Conservation (phyloP, 352 stramenopile genomes). For the Pythium coloratum region DNA sequence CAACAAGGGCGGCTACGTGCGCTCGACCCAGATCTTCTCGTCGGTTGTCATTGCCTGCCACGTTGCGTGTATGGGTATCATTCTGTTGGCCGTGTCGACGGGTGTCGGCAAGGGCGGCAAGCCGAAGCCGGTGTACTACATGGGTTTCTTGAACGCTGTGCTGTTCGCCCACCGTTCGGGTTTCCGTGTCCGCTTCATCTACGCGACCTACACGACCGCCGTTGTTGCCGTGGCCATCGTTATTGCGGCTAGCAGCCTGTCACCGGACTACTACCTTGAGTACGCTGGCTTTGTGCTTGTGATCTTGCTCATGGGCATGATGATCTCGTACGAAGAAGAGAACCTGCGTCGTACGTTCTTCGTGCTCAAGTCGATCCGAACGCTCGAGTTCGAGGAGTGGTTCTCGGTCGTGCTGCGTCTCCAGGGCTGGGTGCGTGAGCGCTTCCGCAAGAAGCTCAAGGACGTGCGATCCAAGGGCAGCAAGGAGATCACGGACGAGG, state of each 20-base stretch:
- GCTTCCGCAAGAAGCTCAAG: conserved; percentile 54
- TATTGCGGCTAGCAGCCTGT: conserved; percentile 54
- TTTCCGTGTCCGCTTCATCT: conserved; percentile 80
- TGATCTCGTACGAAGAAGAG: conserved; percentile 86
- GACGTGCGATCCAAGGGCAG: conserved; percentile 55
- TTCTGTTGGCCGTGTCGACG: conserved; percentile 63
- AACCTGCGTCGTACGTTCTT: conserved; percentile 76
- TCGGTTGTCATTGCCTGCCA: conserved; percentile 68
- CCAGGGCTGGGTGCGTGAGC: conserved; percentile 71
- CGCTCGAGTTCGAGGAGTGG: conserved; percentile 81
- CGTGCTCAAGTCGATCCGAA: conserved; percentile 80
- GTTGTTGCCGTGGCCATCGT: conserved; percentile 63
- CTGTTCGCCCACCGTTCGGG: conserved; percentile 75
- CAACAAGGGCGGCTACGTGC: conserved; percentile 78
- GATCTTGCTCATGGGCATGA: conserved; percentile 78
- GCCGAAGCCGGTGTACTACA: conserved; percentile 79
- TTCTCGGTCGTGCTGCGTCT: conserved; percentile 73
- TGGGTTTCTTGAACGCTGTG: conserved; percentile 81
- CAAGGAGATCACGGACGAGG: conserved; percentile 36
- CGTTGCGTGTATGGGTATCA: conserved; percentile 69
- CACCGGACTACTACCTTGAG: conserved; percentile 61
- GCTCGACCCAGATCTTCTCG: conserved; percentile 79
- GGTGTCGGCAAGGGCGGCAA: conserved; percentile 38
- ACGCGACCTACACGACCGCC: conserved; percentile 73
- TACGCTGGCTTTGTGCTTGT: conserved; percentile 69